These are phyloP conservation scores for Marasmius oreades DNA, from an alignment of 1,284 basidiomycete species.

Conservation along the genomic window DNA sequence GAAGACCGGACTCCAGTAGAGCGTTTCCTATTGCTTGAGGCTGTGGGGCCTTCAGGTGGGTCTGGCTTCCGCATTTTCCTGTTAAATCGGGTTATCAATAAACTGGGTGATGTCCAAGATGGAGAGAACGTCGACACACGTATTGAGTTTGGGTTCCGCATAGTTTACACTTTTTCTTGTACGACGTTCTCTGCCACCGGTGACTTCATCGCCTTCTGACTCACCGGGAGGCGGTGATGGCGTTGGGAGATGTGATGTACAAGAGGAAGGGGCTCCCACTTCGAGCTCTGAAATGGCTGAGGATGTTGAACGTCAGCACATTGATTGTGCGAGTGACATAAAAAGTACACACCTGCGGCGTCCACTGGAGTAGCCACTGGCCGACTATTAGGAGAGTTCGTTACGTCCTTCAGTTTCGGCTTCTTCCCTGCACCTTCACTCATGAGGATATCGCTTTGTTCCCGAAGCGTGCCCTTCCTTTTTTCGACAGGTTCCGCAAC, in stretches of 20 bases:
- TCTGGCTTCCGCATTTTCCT: conserved; percentile 93
- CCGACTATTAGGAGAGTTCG: conserved; percentile 47
- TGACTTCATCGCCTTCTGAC: conserved; percentile 32
- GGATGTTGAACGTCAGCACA: conserved; percentile 11
- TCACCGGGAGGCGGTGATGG: conserved; percentile 36
- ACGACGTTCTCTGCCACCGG: conserved; percentile 61
- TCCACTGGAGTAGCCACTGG: conserved; percentile 37
- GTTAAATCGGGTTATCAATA: conserved; percentile 14
- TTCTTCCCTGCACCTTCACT: conserved; percentile 34
- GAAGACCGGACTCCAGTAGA: conserved; percentile 32
- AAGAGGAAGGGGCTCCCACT: conserved; percentile 21
- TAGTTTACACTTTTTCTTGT: conserved; percentile 83
- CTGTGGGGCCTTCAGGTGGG: conserved; percentile 30
- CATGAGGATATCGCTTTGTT: conserved; percentile 31
- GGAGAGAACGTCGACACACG: conserved; percentile 47
- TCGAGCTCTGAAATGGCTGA: conserved; percentile 29
- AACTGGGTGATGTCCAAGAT: conserved; percentile 6
- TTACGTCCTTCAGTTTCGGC: conserved; percentile 60
- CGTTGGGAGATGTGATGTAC: conserved; percentile 46
- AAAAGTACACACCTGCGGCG: conserved; percentile 29
- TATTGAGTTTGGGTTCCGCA: conserved; percentile 85
- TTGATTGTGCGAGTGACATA: not conserved
- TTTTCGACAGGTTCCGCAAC: conserved; percentile 4
- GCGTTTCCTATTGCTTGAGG: conserved; percentile 19
- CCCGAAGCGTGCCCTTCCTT: conserved; percentile 35